Evolutionary conservation across 169 alveolate species (phyloP).

Genomic region (Eimeria brunetti): DNA sequence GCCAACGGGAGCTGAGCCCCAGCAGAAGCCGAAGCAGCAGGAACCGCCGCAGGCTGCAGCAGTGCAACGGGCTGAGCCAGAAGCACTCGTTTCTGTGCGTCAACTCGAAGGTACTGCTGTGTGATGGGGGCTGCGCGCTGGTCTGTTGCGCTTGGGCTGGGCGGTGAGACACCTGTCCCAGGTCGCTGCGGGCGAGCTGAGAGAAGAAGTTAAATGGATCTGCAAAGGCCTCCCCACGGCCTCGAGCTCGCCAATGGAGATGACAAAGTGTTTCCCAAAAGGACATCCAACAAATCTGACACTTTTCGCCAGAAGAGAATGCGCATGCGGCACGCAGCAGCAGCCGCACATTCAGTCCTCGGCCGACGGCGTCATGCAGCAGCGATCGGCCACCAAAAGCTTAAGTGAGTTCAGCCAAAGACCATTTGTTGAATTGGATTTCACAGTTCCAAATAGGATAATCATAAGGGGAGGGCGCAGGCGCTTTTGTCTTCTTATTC

Average conservation of each 20-base stretch:
- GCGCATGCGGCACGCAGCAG: conserved; percentile 47
- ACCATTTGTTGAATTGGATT: not conserved
- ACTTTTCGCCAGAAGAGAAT: not conserved
- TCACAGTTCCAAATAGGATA: not conserved
- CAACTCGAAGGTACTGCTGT: conserved; percentile 17
- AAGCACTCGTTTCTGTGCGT: conserved; percentile 22
- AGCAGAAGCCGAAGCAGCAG: conserved; percentile 3
- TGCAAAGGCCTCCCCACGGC: conserved; percentile 41
- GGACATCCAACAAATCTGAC: conserved; percentile 2
- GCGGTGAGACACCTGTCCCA: conserved; percentile 58
- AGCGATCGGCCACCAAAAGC: not conserved
- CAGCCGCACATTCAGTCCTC: conserved; percentile 58
- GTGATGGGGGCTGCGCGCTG: not conserved
- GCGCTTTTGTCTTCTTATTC: not conserved
- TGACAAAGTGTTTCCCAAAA: conserved; percentile 19
- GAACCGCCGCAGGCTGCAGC: conserved; percentile 20
- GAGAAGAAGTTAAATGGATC: not conserved
- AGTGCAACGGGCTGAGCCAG: conserved; percentile 15
- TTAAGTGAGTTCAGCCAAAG: not conserved
- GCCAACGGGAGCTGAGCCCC: conserved; percentile 26
- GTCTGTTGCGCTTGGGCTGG: conserved; percentile 2
- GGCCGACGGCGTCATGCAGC: conserved; percentile 28
- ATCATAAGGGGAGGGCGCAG: conserved; percentile 13
- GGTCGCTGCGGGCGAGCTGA: conserved; percentile 21
- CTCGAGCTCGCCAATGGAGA: conserved; percentile 8